phyloP scores from a whole-genome alignment of 2,329 filamentous ascomycete species.

The Neopestalotiopsis sp. region DNA sequence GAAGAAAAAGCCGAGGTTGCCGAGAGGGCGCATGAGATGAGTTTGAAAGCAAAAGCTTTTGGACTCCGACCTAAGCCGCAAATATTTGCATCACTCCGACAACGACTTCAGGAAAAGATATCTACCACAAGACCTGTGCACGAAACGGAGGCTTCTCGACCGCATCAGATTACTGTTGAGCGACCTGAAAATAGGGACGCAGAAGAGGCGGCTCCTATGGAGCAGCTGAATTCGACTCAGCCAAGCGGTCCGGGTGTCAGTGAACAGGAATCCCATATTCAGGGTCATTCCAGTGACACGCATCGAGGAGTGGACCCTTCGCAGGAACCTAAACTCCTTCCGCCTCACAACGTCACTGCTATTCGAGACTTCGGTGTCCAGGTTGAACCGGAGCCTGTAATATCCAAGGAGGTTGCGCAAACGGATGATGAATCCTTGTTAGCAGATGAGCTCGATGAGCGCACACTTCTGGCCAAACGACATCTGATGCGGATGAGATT shows the following conservation, averaged over 20 bases:
- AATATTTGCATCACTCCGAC: conserved; percentile 9
- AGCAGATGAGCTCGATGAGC: conserved; percentile 28
- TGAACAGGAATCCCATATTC: too few species aligned
- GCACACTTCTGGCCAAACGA: conserved; percentile 35
- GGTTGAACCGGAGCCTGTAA: neutral
- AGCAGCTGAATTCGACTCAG: too few species aligned
- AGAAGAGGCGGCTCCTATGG: neutral
- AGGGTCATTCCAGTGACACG: too few species aligned
- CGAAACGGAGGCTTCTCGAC: neutral
- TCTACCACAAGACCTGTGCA: neutral
- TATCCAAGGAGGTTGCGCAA: neutral
- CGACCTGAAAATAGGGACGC: neutral
- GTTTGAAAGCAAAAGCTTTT: conserved; percentile 34
- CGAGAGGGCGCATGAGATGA: conserved; percentile 33
- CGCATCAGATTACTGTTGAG: neutral
- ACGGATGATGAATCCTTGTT: neutral
- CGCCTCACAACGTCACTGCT: too few species aligned
- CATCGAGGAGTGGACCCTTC: too few species aligned
- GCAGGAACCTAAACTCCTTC: too few species aligned
- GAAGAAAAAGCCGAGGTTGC: conserved; percentile 32
- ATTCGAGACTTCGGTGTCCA: neutral
- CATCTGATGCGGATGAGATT: conserved; percentile 40
- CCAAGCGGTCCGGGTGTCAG: too few species aligned
- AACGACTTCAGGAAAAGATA: neutral
- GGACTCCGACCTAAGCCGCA: conserved; percentile 23